Conservation (phyloP, 352 stramenopile species). For the Phytopythium helicoides region DNA sequence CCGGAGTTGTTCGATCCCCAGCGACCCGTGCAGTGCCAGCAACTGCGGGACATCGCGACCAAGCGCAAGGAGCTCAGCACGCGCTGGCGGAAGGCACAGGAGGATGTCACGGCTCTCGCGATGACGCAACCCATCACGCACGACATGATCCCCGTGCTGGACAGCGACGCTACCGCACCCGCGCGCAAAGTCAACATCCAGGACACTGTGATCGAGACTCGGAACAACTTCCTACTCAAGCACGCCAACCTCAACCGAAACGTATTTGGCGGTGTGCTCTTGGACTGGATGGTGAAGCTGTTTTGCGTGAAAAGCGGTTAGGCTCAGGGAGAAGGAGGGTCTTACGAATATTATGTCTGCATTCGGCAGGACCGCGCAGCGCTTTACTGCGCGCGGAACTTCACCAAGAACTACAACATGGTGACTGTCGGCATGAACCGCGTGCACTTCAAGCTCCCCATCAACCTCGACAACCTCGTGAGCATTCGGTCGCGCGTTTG, state of each 20-base stretch:
- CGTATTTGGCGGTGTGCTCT: conserved; percentile 43
- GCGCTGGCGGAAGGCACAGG: conserved; percentile 25
- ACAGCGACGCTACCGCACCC: not conserved
- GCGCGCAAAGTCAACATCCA: conserved; percentile 12
- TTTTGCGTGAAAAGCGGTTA: not conserved
- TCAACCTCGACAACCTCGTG: conserved; percentile 38
- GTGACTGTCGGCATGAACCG: conserved; percentile 57
- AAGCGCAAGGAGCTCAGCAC: conserved; percentile 23
- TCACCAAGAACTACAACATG: conserved; percentile 49
- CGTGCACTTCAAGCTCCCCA: conserved; percentile 53
- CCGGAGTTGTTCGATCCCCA: conserved; percentile 23
- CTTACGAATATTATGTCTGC: not conserved
- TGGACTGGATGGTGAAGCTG: conserved; percentile 37
- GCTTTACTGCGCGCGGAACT: conserved; percentile 41
- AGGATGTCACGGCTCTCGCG: conserved; percentile 13
- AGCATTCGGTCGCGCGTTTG: conserved; percentile 47
- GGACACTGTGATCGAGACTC: conserved; percentile 42
- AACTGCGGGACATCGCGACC: conserved; percentile 18
- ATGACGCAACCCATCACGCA: conserved; percentile 10
- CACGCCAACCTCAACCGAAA: conserved; percentile 52
- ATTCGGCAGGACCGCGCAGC: conserved; percentile 26
- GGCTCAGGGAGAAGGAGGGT: not conserved
- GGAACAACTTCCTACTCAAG: conserved; percentile 44
- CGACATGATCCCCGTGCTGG: conserved; percentile 9
- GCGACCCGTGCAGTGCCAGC: conserved; percentile 13